Evolutionary conservation across 176 grass and related monocot species (phyloP).

Genomic region (Ananas comosus): DNA sequence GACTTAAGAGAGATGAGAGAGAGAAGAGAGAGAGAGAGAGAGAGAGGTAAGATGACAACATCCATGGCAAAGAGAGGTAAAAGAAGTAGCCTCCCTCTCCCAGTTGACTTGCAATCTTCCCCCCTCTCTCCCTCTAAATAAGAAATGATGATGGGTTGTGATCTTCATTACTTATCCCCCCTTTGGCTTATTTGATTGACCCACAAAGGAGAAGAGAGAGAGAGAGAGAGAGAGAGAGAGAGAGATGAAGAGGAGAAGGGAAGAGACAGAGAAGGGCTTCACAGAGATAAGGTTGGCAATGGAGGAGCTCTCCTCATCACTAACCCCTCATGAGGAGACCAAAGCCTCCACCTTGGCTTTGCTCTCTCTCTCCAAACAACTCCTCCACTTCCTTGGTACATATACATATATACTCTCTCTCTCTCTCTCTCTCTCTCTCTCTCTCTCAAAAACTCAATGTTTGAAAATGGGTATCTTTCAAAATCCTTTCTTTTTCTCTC

Average conservation of each 20-base stretch:
- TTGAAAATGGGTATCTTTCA: no score
- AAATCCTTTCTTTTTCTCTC: no score
- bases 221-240: slow-evolving; percentile 1
- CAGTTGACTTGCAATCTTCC: slow-evolving; percentile 18
- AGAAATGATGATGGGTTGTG: neutral
- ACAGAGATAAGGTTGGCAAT: slow-evolving; percentile 55
- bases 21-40: slow-evolving; percentile 8
- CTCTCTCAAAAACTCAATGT: neutral
- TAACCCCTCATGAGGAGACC: slow-evolving; percentile 22
- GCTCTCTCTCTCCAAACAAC: slow-evolving; percentile 51
- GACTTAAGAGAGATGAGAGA: neutral
- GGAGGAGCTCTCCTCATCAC: slow-evolving; percentile 51
- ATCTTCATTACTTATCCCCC: neutral
- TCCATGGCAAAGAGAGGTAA: neutral
- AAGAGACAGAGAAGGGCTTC: slow-evolving; percentile 47
- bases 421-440: neutral
- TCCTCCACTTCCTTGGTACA: slow-evolving; percentile 73
- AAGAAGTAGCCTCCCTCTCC: neutral
- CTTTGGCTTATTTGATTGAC: slow-evolving; percentile 11
- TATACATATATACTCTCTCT: neutral
- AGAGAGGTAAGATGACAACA: neutral
- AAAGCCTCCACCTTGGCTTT: slow-evolving; percentile 49
- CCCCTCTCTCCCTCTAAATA: neutral
- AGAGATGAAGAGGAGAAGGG: slow-evolving; percentile 39
- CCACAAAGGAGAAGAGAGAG: neutral